Evolutionary conservation across 2,329 filamentous ascomycete genomes (phyloP).

Genomic region (Clonostachys solani): DNA sequence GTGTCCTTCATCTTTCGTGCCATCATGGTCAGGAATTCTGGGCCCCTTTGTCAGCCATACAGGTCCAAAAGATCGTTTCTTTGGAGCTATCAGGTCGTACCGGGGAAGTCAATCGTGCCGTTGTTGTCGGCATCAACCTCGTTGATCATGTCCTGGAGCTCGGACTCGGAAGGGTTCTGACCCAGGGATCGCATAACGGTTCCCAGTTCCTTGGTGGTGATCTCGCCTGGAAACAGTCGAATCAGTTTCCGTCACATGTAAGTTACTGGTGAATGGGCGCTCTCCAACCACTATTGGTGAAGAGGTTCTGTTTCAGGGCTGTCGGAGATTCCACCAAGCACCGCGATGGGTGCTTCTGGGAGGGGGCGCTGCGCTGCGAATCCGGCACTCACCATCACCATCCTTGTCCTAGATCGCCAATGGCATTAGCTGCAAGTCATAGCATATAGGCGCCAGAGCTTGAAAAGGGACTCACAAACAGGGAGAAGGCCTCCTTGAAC

Average conservation of each 20-base stretch:
- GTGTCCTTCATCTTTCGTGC: constrained; percentile 93
- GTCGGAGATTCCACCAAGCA: too few relatives aligned
- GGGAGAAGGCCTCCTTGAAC: constrained; percentile 99
- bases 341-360: too few relatives aligned
- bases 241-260: neutral
- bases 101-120: constrained; percentile 86
- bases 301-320: too few relatives aligned
- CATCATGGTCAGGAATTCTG: constrained; percentile 93
- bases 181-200: constrained; percentile 89
- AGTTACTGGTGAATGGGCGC: constrained; percentile 5
- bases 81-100: constrained; percentile 40
- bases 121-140: constrained; percentile 92
- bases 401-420: constrained; percentile 64
- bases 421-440: neutral
- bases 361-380: too few relatives aligned
- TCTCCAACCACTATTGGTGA: constrained; percentile 1
- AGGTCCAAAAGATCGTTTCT: neutral
- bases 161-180: constrained; percentile 86
- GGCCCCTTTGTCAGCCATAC: neutral
- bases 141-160: constrained; percentile 92
- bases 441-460: neutral
- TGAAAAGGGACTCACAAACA: constrained; percentile 73
- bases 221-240: constrained; percentile 59
- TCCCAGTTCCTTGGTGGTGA: constrained; percentile 86
- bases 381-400: constrained; percentile 71